Conservation (phyloP, 176 grass and related monocot species). For the Rhynchospora breviuscula region DNA sequence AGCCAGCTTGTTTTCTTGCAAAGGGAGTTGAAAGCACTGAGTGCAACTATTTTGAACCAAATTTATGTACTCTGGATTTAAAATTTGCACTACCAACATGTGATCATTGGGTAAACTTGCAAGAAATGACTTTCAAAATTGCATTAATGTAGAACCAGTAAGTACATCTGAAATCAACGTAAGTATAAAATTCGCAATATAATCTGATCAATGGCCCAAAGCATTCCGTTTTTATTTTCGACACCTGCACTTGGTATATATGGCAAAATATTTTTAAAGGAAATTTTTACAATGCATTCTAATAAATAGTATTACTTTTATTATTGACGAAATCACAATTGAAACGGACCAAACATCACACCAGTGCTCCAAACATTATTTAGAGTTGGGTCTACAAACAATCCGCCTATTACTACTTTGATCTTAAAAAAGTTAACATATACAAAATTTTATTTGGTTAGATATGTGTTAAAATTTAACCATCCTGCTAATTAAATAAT, state of each 20-base stretch:
- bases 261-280: not conserved
- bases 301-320: not conserved
- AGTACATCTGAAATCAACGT: conserved; percentile 23
- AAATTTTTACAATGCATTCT: not conserved
- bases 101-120: conserved; percentile 14
- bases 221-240: not conserved
- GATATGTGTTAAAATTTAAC: too few species aligned
- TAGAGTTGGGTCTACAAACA: too few species aligned
- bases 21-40: conserved; percentile 19
- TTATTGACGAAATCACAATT: not conserved
- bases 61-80: not conserved
- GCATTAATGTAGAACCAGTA: not conserved
- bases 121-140: not conserved
- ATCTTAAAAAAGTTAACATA: too few species aligned
- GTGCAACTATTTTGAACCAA: conserved; percentile 23
- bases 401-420: too few species aligned
- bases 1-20: conserved; percentile 23
- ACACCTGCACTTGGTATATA: not conserved
- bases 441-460: too few species aligned
- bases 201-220: not conserved
- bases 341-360: too few species aligned
- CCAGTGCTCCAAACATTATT: too few species aligned
- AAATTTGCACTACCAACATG: conserved; percentile 7
- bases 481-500: too few species aligned
- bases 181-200: not conserved